phyloP scores from a whole-genome alignment of 345 rosid species.

The Citrus cavaleriei region DNA sequence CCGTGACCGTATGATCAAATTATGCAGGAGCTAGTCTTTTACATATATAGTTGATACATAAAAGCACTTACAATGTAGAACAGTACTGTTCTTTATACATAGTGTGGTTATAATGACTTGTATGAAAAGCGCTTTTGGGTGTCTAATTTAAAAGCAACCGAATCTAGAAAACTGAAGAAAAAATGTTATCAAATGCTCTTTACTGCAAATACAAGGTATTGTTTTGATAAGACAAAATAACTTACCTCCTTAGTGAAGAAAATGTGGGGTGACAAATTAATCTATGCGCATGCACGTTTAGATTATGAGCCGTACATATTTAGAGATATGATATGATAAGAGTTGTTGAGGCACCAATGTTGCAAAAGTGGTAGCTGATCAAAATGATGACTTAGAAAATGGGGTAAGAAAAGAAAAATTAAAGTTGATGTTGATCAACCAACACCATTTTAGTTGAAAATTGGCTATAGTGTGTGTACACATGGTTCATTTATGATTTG shows the following conservation, averaged over 20 bases:
- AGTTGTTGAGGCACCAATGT: neutral
- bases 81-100: too few species aligned
- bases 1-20: neutral
- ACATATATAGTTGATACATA: too few species aligned
- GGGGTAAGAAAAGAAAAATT: neutral
- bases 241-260: neutral
- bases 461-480: neutral
- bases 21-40: neutral
- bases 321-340: neutral
- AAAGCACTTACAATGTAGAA: too few species aligned
- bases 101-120: neutral
- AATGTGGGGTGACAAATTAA: too few species aligned
- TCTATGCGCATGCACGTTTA: neutral
- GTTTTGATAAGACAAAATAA: neutral
- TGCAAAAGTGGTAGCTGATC: conserved; percentile 2
- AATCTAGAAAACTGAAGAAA: neutral
- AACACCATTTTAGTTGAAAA: neutral
- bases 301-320: neutral
- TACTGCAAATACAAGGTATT: neutral
- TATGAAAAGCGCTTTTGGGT: neutral
- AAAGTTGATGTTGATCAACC: conserved; percentile 7
- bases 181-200: neutral
- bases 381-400: conserved; percentile 2
- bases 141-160: neutral
- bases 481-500: neutral